phyloP scores from a whole-genome alignment of 768 basidiomycete genomes.

The Leucocoprinus leucothites region DNA sequence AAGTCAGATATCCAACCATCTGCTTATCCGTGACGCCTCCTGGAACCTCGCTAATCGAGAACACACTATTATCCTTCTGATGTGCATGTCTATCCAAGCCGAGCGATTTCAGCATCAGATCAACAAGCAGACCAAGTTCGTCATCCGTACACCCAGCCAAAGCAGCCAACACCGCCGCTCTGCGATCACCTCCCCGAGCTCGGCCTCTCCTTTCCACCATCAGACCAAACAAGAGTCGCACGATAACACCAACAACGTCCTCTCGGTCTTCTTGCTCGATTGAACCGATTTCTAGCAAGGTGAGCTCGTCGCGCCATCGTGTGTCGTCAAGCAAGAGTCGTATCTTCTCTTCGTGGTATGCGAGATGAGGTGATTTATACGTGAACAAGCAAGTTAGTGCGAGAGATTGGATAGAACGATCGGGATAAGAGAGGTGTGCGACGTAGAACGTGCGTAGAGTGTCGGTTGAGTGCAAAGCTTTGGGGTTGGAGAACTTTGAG shows the following conservation, averaged over 20 bases:
- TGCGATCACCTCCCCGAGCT: conserved; percentile 60
- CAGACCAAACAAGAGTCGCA: conserved; percentile 81
- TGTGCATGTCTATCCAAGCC: conserved; percentile 28
- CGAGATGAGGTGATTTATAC: conserved; percentile 66
- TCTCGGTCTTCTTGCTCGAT: conserved; percentile 53
- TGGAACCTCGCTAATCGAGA: conserved; percentile 8
- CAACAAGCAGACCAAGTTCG: conserved; percentile 76
- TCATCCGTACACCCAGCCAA: conserved; percentile 67
- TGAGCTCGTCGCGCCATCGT: conserved; percentile 86
- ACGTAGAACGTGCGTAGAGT: conserved; percentile 65
- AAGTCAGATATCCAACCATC: conserved; percentile 78
- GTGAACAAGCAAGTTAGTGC: conserved; percentile 79
- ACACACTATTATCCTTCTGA: conserved; percentile 14
- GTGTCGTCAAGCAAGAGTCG: conserved; percentile 76
- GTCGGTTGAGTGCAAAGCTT: conserved; percentile 71
- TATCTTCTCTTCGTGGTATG: conserved; percentile 61
- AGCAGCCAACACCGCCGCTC: conserved; percentile 71
- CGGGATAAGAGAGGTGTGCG: conserved; percentile 80
- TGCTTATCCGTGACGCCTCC: conserved; percentile 52
- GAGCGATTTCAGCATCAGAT: conserved; percentile 84
- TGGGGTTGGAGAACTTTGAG: conserved; percentile 91
- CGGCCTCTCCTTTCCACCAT: conserved; percentile 81
- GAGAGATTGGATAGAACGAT: conserved; percentile 69
- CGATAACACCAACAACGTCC: conserved; percentile 65
- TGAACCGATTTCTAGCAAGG: conserved; percentile 60